These are phyloP conservation scores for Beauveria caledonica DNA, from an alignment of 2,329 filamentous ascomycete species.

Conservation along the genomic window DNA sequence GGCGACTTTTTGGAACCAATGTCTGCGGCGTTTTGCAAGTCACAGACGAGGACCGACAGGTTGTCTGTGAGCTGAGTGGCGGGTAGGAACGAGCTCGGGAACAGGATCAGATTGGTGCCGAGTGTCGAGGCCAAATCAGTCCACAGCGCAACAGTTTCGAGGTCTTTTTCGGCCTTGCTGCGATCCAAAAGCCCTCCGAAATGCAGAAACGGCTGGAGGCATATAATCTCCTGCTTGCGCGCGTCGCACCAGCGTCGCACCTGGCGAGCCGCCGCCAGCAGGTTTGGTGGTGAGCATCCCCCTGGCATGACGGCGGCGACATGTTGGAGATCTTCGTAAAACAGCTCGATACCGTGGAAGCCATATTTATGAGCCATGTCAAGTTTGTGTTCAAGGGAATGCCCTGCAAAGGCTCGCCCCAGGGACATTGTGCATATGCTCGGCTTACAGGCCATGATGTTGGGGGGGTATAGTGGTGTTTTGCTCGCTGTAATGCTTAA, in stretches of 20 bases:
- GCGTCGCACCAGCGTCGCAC: conserved; percentile 50
- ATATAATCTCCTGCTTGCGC: conserved; percentile 51
- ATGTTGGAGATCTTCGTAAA: conserved; percentile 66
- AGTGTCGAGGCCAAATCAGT: conserved; percentile 56
- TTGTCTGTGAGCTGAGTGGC: conserved; percentile 35
- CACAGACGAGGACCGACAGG: conserved; percentile 48
- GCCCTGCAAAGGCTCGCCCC: conserved; percentile 60
- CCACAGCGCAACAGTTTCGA: conserved; percentile 62
- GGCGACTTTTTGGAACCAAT: conserved; percentile 48
- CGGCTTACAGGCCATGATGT: conserved; percentile 31
- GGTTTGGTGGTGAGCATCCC: conserved; percentile 24
- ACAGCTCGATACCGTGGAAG: conserved; percentile 65
- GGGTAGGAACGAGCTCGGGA: conserved; percentile 64
- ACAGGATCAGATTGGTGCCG: conserved; percentile 62
- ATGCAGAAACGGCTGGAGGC: conserved; percentile 68
- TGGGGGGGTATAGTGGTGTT: not conserved
- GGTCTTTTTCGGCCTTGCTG: conserved; percentile 42
- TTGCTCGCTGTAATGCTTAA: not conserved
- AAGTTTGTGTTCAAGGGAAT: conserved; percentile 59
- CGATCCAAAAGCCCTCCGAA: conserved; percentile 67
- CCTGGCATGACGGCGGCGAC: conserved; percentile 41
- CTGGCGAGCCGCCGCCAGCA: conserved; percentile 49
- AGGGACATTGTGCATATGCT: conserved; percentile 72
- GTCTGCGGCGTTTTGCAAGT: conserved; percentile 57
- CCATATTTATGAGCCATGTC: conserved; percentile 57